Evolutionary conservation across 1,139 yeast genomes (phyloP), one percentile per base, ranked within the genome.

Genomic region (Debaryomycetaceae sp.): DNA sequence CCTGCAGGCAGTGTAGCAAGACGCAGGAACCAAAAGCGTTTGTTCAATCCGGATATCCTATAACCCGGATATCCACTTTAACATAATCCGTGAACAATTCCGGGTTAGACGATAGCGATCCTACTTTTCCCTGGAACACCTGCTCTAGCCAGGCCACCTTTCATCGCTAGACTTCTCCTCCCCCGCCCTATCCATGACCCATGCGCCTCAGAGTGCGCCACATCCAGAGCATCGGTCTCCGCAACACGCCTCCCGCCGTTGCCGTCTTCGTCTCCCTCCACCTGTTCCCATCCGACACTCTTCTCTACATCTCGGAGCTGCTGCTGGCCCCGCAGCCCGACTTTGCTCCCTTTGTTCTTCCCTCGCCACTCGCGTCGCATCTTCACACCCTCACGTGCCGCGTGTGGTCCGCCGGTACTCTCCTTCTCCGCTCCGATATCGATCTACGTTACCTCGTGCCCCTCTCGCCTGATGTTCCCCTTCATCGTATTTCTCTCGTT

Each of bases 281-380:
- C 20, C 10, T 10, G 20, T 18, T 6, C 10, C 20, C 10, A 10
- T 10, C 20, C 10, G 20, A 18, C 20, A 18, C 6, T 18, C 10
- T 18, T 6, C 28, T 61, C 4, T 59, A 61, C 35, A 44, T 63
- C n/a, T 61, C 68, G 37, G 68, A 60, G 32, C 38, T 46, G 1
- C 28, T 27, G 4, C 31, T 36, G 5, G 49, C 45, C 28, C 37
- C 47, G 41, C 45, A 47, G 29, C 67, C 67, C 4, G 43, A 48
- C 25, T 63, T 60, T 34, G 45, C 51, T 16, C 41, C 38, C 4
- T 34, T 61, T 3, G 35, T 45, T 5, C 32, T 62, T 13, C 67
- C 67, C 1, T 32, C 27, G 3, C 15, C 39, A 10, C 36, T 42
- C 23, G 19, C 13, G 36, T 42, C 23, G 19, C 13, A 22, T 13